Percentiles rank a stretch among this genome's conserved stretches.
Evolutionary conservation across 2,329 filamentous ascomycete species (phyloP).

Genomic region (Diaporthe humulicola): DNA sequence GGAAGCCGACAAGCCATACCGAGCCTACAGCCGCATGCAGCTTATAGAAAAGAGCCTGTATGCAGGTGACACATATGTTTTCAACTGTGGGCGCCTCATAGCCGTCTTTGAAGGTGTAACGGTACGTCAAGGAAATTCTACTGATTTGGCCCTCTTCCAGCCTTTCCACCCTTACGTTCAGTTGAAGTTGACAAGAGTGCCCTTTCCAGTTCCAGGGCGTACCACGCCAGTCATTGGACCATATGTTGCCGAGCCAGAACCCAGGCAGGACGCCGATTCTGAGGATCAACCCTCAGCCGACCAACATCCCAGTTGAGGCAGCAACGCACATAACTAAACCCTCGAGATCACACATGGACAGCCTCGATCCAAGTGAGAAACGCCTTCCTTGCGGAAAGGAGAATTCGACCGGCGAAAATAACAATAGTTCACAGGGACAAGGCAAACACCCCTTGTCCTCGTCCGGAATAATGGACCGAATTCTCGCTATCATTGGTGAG

Average conservation of each 20-base stretch:
- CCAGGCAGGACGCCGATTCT: background rate
- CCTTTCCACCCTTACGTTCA: background rate
- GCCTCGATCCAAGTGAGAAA: background rate
- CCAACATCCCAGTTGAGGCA: background rate
- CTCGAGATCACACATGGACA: background rate
- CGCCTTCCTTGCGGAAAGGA: background rate
- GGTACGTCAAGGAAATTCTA: background rate
- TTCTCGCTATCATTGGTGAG: conserved; percentile 2
- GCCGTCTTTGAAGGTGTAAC: conserved; percentile 17
- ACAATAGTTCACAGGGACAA: background rate
- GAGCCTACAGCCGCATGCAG: conserved; percentile 3
- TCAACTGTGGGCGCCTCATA: background rate
- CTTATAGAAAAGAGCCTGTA: background rate
- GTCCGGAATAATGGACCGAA: background rate
- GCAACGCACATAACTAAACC: too few relatives aligned
- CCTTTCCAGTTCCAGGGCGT: background rate
- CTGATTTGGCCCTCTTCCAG: background rate
- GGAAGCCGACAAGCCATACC: background rate
- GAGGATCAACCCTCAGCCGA: background rate
- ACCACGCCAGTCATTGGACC: background rate
- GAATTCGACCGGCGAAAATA: too few relatives aligned
- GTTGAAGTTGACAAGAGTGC: background rate
- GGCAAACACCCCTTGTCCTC: too few relatives aligned
- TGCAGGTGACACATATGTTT: conserved; percentile 22
- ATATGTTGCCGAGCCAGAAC: background rate